Conservation (phyloP, 2,329 filamentous ascomycete species). For the Intubia oerlemansii region DNA sequence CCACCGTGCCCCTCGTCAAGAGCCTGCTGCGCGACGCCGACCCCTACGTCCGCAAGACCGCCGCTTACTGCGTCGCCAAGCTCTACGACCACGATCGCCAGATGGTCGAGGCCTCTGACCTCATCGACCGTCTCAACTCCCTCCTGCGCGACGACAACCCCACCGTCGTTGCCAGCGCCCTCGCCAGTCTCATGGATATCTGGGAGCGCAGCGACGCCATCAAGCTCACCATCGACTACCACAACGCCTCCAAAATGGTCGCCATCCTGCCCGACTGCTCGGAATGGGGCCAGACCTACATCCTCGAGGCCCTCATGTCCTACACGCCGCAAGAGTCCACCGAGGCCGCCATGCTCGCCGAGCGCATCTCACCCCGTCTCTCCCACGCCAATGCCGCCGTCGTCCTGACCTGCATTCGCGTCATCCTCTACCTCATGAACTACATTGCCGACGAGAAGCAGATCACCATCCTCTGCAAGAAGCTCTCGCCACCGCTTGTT, state of each 20-base stretch:
- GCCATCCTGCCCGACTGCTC: conserved; percentile 93
- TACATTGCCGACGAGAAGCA: conserved; percentile 88
- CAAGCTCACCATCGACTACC: conserved; percentile 93
- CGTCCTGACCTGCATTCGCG: conserved; percentile 85
- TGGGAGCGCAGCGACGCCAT: conserved; percentile 97
- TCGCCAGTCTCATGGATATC: conserved; percentile 86
- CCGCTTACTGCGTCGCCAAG: conserved; percentile 90
- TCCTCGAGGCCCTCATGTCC: conserved; percentile 91
- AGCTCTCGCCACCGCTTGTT: conserved; percentile 84
- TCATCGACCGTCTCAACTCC: conserved; percentile 78
- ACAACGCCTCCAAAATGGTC: conserved; percentile 93
- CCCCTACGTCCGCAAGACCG: conserved; percentile 93
- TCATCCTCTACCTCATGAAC: conserved; percentile 96
- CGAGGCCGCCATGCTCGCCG: conserved; percentile 75
- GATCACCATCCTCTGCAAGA: conserved; percentile 68
- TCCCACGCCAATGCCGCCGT: conserved; percentile 96
- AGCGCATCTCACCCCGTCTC: conserved; percentile 83
- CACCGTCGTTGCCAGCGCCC: conserved; percentile 83
- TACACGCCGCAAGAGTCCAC: conserved; percentile 84
- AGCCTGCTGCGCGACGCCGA: conserved; percentile 66
- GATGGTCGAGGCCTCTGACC: conserved; percentile 72
- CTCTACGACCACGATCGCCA: conserved; percentile 89
- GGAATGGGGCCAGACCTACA: conserved; percentile 98
- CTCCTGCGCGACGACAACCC: conserved; percentile 92
- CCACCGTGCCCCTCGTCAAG: conserved; percentile 69